phyloP scores from a whole-genome alignment of 1,284 basidiomycete species.

The Ceratorhiza oryzae-sativae region DNA sequence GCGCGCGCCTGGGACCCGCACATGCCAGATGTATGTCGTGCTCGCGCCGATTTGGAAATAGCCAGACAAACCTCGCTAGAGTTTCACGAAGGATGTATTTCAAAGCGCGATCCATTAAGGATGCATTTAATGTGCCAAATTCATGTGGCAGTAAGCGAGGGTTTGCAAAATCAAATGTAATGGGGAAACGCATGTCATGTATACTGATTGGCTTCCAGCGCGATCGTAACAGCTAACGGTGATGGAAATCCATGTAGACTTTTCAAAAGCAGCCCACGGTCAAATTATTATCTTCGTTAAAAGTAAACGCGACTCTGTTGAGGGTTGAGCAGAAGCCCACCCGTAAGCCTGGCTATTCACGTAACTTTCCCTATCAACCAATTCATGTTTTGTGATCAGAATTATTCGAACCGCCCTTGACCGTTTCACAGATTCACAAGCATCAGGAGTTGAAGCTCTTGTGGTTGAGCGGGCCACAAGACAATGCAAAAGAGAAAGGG shows the following conservation, averaged over 20 bases:
- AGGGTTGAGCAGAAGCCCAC: slow-evolving; percentile 73
- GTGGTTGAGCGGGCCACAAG: neutral
- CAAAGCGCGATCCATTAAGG: slow-evolving; percentile 67
- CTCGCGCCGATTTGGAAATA: slow-evolving; percentile 64
- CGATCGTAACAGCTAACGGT: slow-evolving; percentile 44
- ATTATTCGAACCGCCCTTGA: slow-evolving; percentile 70
- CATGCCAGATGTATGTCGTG: slow-evolving; percentile 64
- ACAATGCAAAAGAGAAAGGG: neutral
- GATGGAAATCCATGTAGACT: slow-evolving; percentile 81
- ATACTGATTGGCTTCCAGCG: slow-evolving; percentile 10
- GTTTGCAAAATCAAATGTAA: slow-evolving; percentile 91
- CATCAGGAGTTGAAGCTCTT: neutral
- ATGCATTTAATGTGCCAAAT: slow-evolving; percentile 57
- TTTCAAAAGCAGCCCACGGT: slow-evolving; percentile 52
- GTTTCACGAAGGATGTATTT: slow-evolving; percentile 62
- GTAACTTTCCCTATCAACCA: no score
- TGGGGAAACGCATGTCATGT: slow-evolving; percentile 68
- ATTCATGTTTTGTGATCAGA: no score
- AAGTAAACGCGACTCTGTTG: slow-evolving; percentile 78
- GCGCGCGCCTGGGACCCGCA: slow-evolving; percentile 72
- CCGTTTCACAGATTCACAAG: slow-evolving; percentile 48
- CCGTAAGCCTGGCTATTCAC: slow-evolving; percentile 55
- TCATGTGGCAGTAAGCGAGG: slow-evolving; percentile 16
- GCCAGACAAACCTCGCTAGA: slow-evolving; percentile 63
- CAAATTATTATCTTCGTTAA: slow-evolving; percentile 83